Conservation (phyloP, 331 rosid species). For the Quercus lobata region DNA sequence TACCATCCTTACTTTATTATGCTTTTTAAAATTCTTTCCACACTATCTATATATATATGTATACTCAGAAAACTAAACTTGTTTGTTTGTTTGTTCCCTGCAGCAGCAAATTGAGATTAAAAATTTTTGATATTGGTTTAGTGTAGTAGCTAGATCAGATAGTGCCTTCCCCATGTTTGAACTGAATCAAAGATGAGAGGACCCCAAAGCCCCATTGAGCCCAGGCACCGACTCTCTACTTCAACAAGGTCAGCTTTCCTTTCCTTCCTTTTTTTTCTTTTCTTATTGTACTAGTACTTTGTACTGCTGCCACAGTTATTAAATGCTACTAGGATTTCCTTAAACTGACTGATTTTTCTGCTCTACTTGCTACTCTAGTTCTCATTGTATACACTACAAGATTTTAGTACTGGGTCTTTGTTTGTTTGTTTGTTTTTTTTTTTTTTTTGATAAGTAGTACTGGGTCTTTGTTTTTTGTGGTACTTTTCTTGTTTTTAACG, state of each 20-base stretch:
- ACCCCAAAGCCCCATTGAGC: conserved; percentile 58
- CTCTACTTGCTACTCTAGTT: no score
- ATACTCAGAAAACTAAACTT: no score
- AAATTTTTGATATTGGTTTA: neutral
- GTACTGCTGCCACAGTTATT: neutral
- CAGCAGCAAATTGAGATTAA: neutral
- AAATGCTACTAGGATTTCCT: neutral
- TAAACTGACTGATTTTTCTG: no score
- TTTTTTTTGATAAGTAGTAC: neutral
- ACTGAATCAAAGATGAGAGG: conserved; percentile 62
- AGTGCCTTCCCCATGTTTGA: conserved; percentile 17
- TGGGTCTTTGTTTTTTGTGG: neutral
- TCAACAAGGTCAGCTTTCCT: conserved; percentile 42
- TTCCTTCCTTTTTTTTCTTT: neutral
- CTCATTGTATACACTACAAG: no score
- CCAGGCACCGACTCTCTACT: conserved; percentile 65
- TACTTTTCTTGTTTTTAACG: neutral
- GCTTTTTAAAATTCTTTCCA: neutral
- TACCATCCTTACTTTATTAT: neutral
- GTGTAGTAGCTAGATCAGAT: conserved; percentile 10
- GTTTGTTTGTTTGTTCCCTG: no score
- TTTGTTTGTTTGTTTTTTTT: no score
- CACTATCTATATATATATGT: no score
- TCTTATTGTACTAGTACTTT: neutral
- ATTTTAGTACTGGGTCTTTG: no score